Conservation (phyloP, 148 eudicot species). For the Nepenthes mirabilis region DNA sequence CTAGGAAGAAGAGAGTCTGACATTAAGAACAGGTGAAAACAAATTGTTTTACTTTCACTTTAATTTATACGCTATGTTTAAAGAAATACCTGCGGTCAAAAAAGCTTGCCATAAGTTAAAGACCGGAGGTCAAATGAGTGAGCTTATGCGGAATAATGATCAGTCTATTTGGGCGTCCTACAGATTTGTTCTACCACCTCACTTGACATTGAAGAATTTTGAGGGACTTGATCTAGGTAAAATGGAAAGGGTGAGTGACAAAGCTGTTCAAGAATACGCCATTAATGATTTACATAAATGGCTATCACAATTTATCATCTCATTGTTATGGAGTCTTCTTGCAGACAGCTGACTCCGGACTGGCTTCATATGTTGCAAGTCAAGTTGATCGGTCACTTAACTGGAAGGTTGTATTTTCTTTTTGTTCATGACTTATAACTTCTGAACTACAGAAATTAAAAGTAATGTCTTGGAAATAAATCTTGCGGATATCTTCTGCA, state of each 20-base stretch:
- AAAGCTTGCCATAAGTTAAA: not conserved
- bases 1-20: slow-evolving; percentile 93
- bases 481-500: slow-evolving; percentile 11
- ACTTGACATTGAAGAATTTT: slow-evolving; percentile 83
- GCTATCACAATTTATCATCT: not conserved
- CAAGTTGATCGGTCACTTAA: slow-evolving; percentile 63
- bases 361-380: slow-evolving; percentile 53
- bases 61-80: not conserved
- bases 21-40: slow-evolving; percentile 74
- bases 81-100: not conserved
- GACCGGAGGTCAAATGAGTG: not conserved
- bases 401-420: slow-evolving; percentile 51
- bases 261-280: not conserved
- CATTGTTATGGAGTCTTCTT: slow-evolving; percentile 5
- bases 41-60: not conserved
- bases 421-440: not conserved
- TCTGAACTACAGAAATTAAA: not conserved
- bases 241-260: slow-evolving; percentile 67
- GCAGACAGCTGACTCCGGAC: slow-evolving; percentile 79
- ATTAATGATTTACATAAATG: not conserved
- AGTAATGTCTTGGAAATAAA: not conserved
- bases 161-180: not conserved
- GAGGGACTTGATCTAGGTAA: slow-evolving; percentile 93
- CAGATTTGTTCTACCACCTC: slow-evolving; percentile 71
- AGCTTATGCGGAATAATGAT: not conserved